Conservation (phyloP, 2,329 filamentous ascomycete species). For the Botrytis deweyae region DNA sequence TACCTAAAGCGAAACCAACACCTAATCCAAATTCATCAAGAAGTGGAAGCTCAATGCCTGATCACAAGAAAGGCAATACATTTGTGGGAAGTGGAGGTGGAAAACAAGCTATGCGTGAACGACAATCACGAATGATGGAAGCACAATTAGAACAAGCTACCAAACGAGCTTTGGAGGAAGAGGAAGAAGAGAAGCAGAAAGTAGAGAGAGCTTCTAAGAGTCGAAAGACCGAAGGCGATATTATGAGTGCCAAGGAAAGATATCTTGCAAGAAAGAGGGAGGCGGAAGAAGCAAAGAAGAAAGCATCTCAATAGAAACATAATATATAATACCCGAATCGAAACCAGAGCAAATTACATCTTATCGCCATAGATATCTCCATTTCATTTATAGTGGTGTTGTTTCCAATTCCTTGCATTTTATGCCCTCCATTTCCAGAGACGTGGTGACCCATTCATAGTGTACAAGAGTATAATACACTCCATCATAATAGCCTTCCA, state of each 20-base stretch:
- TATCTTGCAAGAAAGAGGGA: conserved; percentile 76
- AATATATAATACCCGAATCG: neutral
- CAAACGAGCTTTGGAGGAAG: conserved; percentile 70
- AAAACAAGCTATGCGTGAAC: conserved; percentile 68
- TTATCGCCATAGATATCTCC: neutral
- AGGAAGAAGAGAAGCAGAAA: conserved; percentile 61
- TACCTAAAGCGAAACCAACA: conserved; percentile 58
- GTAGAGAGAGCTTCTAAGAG: conserved; percentile 69
- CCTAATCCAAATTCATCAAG: conserved; percentile 23
- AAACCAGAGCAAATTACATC: neutral
- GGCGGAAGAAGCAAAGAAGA: conserved; percentile 66
- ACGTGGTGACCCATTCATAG: neutral
- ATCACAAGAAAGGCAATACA: conserved; percentile 37
- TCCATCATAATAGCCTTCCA: neutral
- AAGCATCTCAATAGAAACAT: conserved; percentile 31
- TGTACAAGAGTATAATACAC: conserved; percentile 22
- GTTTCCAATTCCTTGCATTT: neutral
- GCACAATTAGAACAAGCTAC: conserved; percentile 71
- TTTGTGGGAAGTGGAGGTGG: conserved; percentile 49
- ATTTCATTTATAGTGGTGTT: conserved; percentile 14
- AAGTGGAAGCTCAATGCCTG: conserved; percentile 28
- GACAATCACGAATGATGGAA: conserved; percentile 77
- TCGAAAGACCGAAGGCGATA: conserved; percentile 73
- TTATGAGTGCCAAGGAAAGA: conserved; percentile 74
- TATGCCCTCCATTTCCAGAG: neutral